Conservation (phyloP, 768 basidiomycete genomes). For the Tremella mesenterica region DNA sequence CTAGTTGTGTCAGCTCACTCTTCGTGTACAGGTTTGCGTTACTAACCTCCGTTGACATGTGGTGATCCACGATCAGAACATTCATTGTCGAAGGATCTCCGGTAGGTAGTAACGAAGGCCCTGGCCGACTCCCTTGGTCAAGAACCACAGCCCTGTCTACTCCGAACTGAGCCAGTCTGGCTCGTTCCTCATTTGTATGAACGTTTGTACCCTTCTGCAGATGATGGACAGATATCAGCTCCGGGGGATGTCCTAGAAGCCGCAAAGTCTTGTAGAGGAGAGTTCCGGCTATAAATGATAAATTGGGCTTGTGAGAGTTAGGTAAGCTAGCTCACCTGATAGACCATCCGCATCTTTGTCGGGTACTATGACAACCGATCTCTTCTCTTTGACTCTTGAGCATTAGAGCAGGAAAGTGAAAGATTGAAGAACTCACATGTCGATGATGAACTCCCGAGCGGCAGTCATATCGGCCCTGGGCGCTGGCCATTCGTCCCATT, state of each 20-base stretch:
- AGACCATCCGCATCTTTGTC: constrained; percentile 50
- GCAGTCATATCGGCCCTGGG: constrained; percentile 34
- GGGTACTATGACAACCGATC: constrained; percentile 45
- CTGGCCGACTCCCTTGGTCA: constrained; percentile 50
- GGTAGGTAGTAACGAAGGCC: constrained; percentile 39
- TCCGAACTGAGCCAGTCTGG: constrained; percentile 32
- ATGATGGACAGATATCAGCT: constrained; percentile 46
- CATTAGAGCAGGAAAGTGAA: not conserved
- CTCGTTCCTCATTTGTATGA: constrained; percentile 43
- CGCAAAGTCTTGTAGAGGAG: constrained; percentile 46
- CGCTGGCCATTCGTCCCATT: constrained; percentile 46
- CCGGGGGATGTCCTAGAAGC: constrained; percentile 44
- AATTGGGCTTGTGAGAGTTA: not conserved
- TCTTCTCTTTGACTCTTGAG: constrained; percentile 20
- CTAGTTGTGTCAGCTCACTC: constrained; percentile 11
- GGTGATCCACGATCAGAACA: constrained; percentile 50
- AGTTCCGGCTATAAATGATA: constrained; percentile 35
- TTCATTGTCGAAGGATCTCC: constrained; percentile 8
- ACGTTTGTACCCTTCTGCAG: constrained; percentile 48
- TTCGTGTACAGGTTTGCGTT: not conserved
- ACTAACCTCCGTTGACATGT: constrained; percentile 46
- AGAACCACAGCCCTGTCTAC: constrained; percentile 46
- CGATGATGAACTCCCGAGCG: constrained; percentile 41
- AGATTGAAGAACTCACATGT: constrained; percentile 33
- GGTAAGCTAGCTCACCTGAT: constrained; percentile 17